phyloP scores from a whole-genome alignment of 306 rosid species.

The Comarum palustre region DNA sequence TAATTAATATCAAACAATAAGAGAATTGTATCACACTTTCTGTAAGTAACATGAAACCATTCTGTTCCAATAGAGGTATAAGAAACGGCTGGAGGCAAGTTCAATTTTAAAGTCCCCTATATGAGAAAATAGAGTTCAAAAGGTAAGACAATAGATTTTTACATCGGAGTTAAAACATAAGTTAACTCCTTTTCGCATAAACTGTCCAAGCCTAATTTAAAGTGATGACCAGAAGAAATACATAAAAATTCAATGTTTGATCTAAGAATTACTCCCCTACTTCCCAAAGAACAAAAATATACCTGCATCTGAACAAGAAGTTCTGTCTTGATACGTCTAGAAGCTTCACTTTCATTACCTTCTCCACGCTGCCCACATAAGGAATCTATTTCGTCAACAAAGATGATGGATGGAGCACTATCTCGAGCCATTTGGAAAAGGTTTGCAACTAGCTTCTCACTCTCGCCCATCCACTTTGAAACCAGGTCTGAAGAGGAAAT shows the following conservation, averaged over 20 bases:
- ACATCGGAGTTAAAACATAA: background rate
- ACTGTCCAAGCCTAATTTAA: background rate
- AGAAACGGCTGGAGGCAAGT: background rate
- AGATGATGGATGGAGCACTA: slow-evolving; percentile 96
- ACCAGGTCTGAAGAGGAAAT: slow-evolving; percentile 96
- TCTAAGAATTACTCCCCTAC: background rate
- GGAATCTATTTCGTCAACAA: slow-evolving; percentile 96
- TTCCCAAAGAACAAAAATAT: slow-evolving; percentile 33
- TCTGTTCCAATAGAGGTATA: background rate
- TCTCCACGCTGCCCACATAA: slow-evolving; percentile 96
- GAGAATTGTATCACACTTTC: background rate
- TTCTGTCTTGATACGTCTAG: slow-evolving; percentile 97
- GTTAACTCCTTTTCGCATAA: background rate
- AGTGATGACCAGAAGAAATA: background rate
- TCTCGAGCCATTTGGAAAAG: slow-evolving; percentile 99
- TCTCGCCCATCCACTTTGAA: slow-evolving; percentile 99
- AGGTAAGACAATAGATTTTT: background rate
- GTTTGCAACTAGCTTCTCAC: slow-evolving; percentile 95
- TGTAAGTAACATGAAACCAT: background rate
- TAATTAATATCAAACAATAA: too few relatives aligned
- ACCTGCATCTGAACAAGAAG: slow-evolving; percentile 99
- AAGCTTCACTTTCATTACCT: slow-evolving; percentile 99
- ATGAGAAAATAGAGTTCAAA: background rate
- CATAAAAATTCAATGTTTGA: background rate
- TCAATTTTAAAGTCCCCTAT: background rate